A percentile compares a stretch with the other conserved stretches of the same genome.
Evolutionary conservation across 2,329 filamentous ascomycete species (phyloP).

Genomic region (Hypoxylon sp.): DNA sequence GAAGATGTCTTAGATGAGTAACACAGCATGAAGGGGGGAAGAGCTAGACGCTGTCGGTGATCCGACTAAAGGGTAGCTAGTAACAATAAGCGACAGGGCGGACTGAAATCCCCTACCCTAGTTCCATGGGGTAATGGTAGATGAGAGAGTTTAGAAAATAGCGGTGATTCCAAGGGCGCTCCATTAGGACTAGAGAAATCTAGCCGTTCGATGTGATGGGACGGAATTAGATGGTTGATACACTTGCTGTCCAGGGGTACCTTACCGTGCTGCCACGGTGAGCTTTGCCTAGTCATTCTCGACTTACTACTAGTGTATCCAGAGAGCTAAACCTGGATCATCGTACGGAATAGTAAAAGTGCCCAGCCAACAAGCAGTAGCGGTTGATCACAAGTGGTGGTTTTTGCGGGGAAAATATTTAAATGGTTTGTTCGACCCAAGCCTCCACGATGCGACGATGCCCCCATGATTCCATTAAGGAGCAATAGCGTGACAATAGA

Average conservation of each 20-base stretch:
- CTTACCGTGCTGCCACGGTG: slow-evolving; percentile 1
- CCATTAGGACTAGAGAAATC: slow-evolving; percentile 32
- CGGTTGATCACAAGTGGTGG: slow-evolving; percentile 34
- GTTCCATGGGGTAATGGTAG: slow-evolving; percentile 31
- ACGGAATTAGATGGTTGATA: slow-evolving; percentile 33
- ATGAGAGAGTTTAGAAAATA: slow-evolving; percentile 37
- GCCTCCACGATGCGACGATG: slow-evolving; percentile 38
- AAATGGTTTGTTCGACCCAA: slow-evolving; percentile 26
- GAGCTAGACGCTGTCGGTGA: slow-evolving; percentile 31
- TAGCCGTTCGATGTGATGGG: slow-evolving; percentile 28
- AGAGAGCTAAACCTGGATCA: slow-evolving; percentile 25
- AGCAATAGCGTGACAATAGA: slow-evolving; percentile 38
- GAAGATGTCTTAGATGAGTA: slow-evolving; percentile 44
- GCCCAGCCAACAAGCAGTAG: slow-evolving; percentile 29
- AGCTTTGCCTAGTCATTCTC: slow-evolving; percentile 13
- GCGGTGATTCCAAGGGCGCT: slow-evolving; percentile 33
- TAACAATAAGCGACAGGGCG: slow-evolving; percentile 32
- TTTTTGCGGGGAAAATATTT: slow-evolving; percentile 39
- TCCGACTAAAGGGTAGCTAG: slow-evolving; percentile 26
- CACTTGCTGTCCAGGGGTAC: slow-evolving; percentile 7
- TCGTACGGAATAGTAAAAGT: slow-evolving; percentile 14
- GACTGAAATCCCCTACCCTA: slow-evolving; percentile 6
- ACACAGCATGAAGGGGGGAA: slow-evolving; percentile 36
- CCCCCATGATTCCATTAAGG: slow-evolving; percentile 40
- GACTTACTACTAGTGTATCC: slow-evolving; percentile 25